Conservation (phyloP, 1,139 yeast genomes). For the Pichia sp. region DNA sequence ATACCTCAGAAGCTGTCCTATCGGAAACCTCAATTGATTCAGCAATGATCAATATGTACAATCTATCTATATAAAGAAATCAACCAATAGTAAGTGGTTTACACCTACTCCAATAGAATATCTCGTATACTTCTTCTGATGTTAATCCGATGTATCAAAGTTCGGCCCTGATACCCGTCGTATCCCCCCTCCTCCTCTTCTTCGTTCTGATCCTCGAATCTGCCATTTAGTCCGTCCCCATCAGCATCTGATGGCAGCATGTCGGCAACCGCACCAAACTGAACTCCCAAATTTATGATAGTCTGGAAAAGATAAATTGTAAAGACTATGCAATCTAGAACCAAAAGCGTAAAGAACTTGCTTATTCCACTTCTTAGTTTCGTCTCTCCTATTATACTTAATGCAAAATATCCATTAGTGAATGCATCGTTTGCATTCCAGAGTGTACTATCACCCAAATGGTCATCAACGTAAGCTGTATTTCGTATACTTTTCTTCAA, state of each 20-base stretch:
- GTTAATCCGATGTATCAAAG: constrained; percentile 24
- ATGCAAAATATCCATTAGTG: constrained; percentile 28
- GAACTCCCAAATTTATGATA: constrained; percentile 29
- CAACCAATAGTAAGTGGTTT: too few relatives aligned
- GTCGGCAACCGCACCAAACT: constrained; percentile 24
- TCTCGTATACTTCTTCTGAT: not conserved
- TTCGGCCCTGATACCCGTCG: constrained; percentile 38
- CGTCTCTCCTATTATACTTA: constrained; percentile 38
- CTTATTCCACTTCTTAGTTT: constrained; percentile 27
- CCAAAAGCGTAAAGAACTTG: constrained; percentile 26
- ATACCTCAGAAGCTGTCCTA: constrained; percentile 72
- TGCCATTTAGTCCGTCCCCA: too few relatives aligned
- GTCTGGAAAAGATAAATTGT: constrained; percentile 28
- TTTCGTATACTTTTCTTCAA: constrained; percentile 15
- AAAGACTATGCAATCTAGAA: constrained; percentile 26
- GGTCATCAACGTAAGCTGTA: too few relatives aligned
- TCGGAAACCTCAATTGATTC: constrained; percentile 40
- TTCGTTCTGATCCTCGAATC: too few relatives aligned
- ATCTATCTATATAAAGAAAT: too few relatives aligned
- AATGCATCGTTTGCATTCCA: constrained; percentile 25
- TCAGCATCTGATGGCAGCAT: too few relatives aligned
- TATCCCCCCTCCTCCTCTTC: too few relatives aligned
- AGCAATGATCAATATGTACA: too few relatives aligned
- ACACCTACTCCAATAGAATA: not conserved
- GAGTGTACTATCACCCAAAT: not conserved